Conservation (phyloP, 768 basidiomycete genomes). For the Phylloporus sp. region DNA sequence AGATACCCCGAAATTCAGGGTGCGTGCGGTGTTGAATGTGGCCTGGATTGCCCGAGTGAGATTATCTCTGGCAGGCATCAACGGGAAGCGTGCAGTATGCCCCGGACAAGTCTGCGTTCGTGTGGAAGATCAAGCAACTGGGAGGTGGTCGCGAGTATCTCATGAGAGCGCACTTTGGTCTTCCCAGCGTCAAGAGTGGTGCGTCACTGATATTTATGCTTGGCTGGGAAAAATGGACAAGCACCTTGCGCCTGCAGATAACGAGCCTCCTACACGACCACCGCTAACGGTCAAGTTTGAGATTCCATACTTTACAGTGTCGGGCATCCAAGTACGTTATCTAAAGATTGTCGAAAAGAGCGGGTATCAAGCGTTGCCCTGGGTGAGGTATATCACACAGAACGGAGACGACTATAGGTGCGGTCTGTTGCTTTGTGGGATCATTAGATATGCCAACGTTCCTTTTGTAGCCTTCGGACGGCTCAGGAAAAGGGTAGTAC, state of each 20-base stretch:
- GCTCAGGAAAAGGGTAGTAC: slow-evolving; percentile 72
- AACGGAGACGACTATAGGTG: slow-evolving; percentile 91
- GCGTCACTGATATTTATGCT: slow-evolving; percentile 30
- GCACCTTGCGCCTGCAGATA: slow-evolving; percentile 52
- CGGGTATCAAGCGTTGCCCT: slow-evolving; percentile 93
- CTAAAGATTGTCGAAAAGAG: slow-evolving; percentile 99
- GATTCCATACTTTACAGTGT: slow-evolving; percentile 98
- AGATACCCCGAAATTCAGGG: slow-evolving; percentile 95
- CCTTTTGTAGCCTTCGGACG: slow-evolving; percentile 56
- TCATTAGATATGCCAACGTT: neutral
- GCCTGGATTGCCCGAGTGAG: neutral
- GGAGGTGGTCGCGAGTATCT: slow-evolving; percentile 95
- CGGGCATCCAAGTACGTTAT: slow-evolving; percentile 96
- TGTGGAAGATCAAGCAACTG: slow-evolving; percentile 99
- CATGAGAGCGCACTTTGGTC: slow-evolving; percentile 96
- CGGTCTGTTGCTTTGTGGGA: slow-evolving; percentile 6
- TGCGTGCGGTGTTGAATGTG: slow-evolving; percentile 30
- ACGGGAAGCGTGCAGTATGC: slow-evolving; percentile 96
- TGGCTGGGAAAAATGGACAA: neutral
- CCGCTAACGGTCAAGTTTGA: slow-evolving; percentile 98
- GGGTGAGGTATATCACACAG: slow-evolving; percentile 93
- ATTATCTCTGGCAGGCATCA: slow-evolving; percentile 57
- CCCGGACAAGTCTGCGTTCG: slow-evolving; percentile 96
- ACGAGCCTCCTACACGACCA: slow-evolving; percentile 69
- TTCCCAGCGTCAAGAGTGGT: slow-evolving; percentile 92